Percentiles rank a stretch among this genome's conserved stretches.
Conservation (phyloP, 805 yeast genomes). For the Peterozyma toletana region DNA sequence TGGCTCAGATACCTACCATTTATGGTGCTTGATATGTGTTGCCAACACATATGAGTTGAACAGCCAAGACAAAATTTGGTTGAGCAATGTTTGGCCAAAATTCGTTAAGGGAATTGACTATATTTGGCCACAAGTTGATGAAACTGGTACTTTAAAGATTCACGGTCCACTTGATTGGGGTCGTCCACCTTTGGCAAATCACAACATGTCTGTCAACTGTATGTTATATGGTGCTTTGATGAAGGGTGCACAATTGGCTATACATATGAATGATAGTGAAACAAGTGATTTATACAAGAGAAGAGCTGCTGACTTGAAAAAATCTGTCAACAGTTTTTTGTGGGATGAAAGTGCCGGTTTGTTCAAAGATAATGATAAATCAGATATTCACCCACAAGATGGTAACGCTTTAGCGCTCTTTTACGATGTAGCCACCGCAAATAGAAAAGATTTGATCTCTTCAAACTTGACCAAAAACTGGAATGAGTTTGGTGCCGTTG, state of each 20-base stretch:
- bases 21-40: conserved; percentile 6
- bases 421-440: conserved; percentile 3
- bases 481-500: conserved; percentile 9
- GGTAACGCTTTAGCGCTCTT: conserved; percentile 5
- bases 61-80: conserved; percentile 2
- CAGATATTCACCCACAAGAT: conserved; percentile 8
- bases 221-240: conserved; percentile 3
- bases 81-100: conserved; percentile 5
- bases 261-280: conserved; percentile 3
- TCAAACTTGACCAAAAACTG: conserved; percentile 5
- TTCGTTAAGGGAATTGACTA: conserved; percentile 7
- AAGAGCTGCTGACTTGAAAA: conserved; percentile 2
- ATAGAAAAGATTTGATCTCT: conserved; percentile 5
- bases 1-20: conserved; percentile 9
- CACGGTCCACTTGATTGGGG: conserved; percentile 9
- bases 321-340: conserved; percentile 2
- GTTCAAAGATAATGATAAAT: conserved; percentile 6
- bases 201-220: conserved; percentile 7
- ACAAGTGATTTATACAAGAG: background rate
- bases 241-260: background rate
- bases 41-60: conserved; percentile 3
- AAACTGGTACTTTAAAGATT: conserved; percentile 6
- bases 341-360: conserved; percentile 8
- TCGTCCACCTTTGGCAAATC: conserved; percentile 5
- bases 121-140: conserved; percentile 3